Evolutionary conservation across 305 asterid species (phyloP).

Genomic region (Ilex paraguariensis): DNA sequence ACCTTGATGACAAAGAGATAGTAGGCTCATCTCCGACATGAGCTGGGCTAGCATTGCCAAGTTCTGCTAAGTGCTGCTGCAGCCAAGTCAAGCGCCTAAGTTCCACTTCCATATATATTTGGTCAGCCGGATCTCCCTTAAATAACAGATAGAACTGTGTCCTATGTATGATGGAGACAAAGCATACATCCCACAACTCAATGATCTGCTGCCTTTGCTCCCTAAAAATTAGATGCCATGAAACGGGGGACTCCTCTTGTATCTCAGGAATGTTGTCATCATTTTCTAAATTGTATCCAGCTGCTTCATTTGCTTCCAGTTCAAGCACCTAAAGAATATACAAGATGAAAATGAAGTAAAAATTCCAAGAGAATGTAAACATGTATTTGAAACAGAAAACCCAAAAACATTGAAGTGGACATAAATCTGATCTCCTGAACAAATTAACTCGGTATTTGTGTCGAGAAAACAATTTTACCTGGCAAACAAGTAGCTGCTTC

Average conservation of each 20-base stretch:
- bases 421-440: no score
- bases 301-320: slow-evolving; percentile 91
- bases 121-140: slow-evolving; percentile 88
- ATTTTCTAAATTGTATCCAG: slow-evolving; percentile 74
- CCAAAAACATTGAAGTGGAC: not conserved
- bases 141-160: slow-evolving; percentile 87
- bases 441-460: no score
- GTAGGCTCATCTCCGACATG: slow-evolving; percentile 61
- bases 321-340: slow-evolving; percentile 70
- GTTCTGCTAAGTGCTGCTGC: slow-evolving; percentile 78
- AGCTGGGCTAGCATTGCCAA: slow-evolving; percentile 83
- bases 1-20: slow-evolving; percentile 89
- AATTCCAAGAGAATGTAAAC: not conserved
- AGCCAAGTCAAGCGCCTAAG: slow-evolving; percentile 92
- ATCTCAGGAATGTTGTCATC: slow-evolving; percentile 39
- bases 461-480: slow-evolving; percentile 34
- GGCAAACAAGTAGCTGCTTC: slow-evolving; percentile 97
- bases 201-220: slow-evolving; percentile 88
- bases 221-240: slow-evolving; percentile 62
- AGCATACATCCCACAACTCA: slow-evolving; percentile 88
- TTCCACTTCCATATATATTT: slow-evolving; percentile 93
- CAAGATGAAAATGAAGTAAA: not conserved
- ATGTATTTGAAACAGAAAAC: not conserved
- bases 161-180: slow-evolving; percentile 86
- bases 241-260: slow-evolving; percentile 72